Percentiles rank a stretch among this genome's conserved stretches.
phyloP scores from a whole-genome alignment of 495 filamentous ascomycete genomes.

The Podospora pseudocomata region DNA sequence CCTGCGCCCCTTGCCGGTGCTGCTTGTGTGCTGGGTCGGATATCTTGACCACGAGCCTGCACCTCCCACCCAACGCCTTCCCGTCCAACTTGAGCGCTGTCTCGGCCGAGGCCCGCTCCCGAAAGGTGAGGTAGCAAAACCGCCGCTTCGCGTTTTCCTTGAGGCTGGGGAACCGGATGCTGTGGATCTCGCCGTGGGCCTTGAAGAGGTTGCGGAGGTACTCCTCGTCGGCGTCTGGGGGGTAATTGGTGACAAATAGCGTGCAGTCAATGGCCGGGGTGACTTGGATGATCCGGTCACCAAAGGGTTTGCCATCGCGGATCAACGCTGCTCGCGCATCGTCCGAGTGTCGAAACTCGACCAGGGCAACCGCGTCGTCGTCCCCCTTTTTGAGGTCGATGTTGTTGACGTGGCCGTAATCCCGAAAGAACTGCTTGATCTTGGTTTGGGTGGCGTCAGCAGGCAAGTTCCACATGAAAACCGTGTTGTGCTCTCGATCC shows the following conservation, averaged over 20 bases:
- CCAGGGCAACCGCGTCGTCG: slow-evolving; percentile 62
- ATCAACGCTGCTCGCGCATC: slow-evolving; percentile 78
- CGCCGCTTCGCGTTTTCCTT: slow-evolving; percentile 82
- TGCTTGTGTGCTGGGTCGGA: slow-evolving; percentile 78
- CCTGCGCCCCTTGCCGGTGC: slow-evolving; percentile 72
- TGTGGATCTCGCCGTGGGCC: slow-evolving; percentile 73
- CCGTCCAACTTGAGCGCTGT: slow-evolving; percentile 69
- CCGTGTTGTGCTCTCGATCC: slow-evolving; percentile 83
- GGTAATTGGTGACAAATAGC: slow-evolving; percentile 88
- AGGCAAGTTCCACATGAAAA: slow-evolving; percentile 76
- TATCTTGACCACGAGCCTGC: slow-evolving; percentile 70
- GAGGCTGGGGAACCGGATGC: slow-evolving; percentile 84
- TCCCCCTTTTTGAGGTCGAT: slow-evolving; percentile 59
- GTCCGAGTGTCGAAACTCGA: slow-evolving; percentile 80
- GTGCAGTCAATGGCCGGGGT: slow-evolving; percentile 69
- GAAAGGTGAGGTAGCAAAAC: slow-evolving; percentile 92
- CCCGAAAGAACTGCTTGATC: slow-evolving; percentile 83
- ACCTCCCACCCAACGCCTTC: slow-evolving; percentile 53
- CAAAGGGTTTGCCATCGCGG: slow-evolving; percentile 71
- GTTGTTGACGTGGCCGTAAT: slow-evolving; percentile 78
- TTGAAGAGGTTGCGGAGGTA: slow-evolving; percentile 75
- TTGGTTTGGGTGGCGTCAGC: slow-evolving; percentile 61
- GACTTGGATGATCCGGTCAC: slow-evolving; percentile 66
- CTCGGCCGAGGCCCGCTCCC: slow-evolving; percentile 57
- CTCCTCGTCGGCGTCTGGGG: slow-evolving; percentile 74